These are phyloP conservation scores for Mikania micrantha DNA, from an alignment of 129 eudicot genomes.

Conservation along the genomic window DNA sequence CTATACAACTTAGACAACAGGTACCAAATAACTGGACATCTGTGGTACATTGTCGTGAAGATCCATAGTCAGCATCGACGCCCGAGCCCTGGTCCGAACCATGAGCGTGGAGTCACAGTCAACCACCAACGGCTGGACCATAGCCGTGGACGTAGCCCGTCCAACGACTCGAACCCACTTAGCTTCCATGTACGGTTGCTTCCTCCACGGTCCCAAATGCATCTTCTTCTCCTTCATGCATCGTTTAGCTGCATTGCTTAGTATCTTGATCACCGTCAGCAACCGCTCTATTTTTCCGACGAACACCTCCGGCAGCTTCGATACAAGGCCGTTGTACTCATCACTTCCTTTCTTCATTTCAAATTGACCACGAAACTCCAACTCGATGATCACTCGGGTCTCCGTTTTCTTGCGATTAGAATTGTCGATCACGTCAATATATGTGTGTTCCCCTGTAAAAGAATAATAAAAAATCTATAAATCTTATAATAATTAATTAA, in stretches of 20 bases:
- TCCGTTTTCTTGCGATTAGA: slow-evolving; percentile 53
- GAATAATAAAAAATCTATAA: not conserved
- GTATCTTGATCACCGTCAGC: slow-evolving; percentile 35
- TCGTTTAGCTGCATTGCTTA: slow-evolving; percentile 65
- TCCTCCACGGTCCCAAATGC: slow-evolving; percentile 96
- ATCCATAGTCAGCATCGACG: slow-evolving; percentile 71
- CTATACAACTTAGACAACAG: slow-evolving; percentile 17
- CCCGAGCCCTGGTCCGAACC: slow-evolving; percentile 30
- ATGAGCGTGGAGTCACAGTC: slow-evolving; percentile 17
- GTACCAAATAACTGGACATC: slow-evolving; percentile 22
- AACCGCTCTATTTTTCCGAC: slow-evolving; percentile 72
- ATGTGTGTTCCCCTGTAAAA: slow-evolving; percentile 69
- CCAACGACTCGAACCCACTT: slow-evolving; percentile 70
- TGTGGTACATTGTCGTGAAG: slow-evolving; percentile 44
- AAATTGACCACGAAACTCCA: slow-evolving; percentile 65
- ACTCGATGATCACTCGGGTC: slow-evolving; percentile 59
- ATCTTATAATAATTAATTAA: not conserved
- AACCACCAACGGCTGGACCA: slow-evolving; percentile 15
- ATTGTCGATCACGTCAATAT: slow-evolving; percentile 57
- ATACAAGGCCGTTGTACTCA: slow-evolving; percentile 52
- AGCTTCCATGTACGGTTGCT: slow-evolving; percentile 72
- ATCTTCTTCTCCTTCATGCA: slow-evolving; percentile 89
- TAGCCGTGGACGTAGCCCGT: slow-evolving; percentile 21
- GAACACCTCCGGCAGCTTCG: slow-evolving; percentile 57
- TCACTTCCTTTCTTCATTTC: slow-evolving; percentile 84